Evolutionary conservation across 192 early-diverging fungal genomes (phyloP), one percentile per base, ranked within the genome.

Genomic region (Funneliformis mosseae): DNA sequence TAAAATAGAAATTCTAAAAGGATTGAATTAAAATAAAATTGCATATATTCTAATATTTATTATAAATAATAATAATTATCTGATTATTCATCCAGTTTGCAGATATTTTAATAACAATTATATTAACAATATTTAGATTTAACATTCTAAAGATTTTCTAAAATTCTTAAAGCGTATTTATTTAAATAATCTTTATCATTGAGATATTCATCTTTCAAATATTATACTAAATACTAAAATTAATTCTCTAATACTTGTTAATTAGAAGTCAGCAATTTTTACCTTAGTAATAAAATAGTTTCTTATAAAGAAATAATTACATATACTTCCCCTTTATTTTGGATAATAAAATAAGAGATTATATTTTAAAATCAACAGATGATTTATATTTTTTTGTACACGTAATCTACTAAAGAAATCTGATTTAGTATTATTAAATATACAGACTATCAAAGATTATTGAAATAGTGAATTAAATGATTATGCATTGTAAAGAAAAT

Each of bases 41-140:
- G 3, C 11, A 28, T 48, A 73, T 46, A n/a, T 73, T 73, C 42
- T 43, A 25, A 73, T 5, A 46, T 25, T 43, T n/a, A 23, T 43
- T 50, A 11, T n/a, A 46, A n/a, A 50, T 48, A 0, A 50, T 16
- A 3, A 14, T 66, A 66, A 66, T 66, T 1, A 25, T 9, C 8
- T 73, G 42, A n/a, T 73, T 73, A 73, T 73, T 48, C 0, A 27
- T 3, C 70, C 70, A 73, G 70, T 73, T 27, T 73, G 70, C 42
- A 21, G 48, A 46, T n/a, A 28, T 4, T 46, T 73, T 73, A 41
- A n/a, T 2, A 38, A 66, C 4, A 5, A 38, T 28, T 14, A 14
- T 43, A 43, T 43, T 48, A 48, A 48, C 46, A 48, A 48, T 48
- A 48, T 45, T 50, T 21, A 73, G 21, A 43, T 27, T 48, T 27